Percentiles rank a stretch among this genome's conserved stretches.
These are phyloP conservation scores for Buxus sempervirens DNA, from an alignment of 164 flowering plant species.

Conservation along the genomic window DNA sequence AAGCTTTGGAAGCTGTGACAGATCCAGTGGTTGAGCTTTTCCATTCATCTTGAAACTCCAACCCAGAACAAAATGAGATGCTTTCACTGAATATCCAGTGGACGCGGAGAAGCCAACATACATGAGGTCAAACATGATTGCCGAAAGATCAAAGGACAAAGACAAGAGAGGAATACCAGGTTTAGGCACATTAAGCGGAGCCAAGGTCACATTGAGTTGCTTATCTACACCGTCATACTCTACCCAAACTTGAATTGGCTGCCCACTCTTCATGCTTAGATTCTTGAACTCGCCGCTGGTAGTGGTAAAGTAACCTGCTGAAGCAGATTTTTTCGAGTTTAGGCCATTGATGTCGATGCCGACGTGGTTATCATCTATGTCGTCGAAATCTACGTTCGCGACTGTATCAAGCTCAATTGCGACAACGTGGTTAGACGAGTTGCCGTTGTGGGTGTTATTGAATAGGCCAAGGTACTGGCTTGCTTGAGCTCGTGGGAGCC, in stretches of 20 bases:
- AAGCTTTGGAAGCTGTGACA: constrained; percentile 31
- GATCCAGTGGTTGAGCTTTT: constrained; percentile 13
- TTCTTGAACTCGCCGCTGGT: not conserved
- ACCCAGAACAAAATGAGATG: constrained; percentile 6
- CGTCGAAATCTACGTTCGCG: not conserved
- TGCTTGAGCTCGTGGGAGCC: constrained; percentile 9
- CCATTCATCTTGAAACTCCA: constrained; percentile 22
- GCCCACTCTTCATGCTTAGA: constrained; percentile 10
- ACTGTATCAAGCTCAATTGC: constrained; percentile 15
- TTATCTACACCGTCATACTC: constrained; percentile 10
- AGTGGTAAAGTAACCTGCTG: constrained; percentile 12
- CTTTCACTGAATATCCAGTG: not conserved
- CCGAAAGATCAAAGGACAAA: constrained; percentile 11
- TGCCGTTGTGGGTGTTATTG: constrained; percentile 8
- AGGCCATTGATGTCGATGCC: constrained; percentile 16
- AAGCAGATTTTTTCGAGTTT: not conserved
- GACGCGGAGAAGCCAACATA: constrained; percentile 18
- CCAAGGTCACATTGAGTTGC: constrained; percentile 18
- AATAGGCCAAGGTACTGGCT: constrained; percentile 15
- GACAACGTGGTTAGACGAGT: constrained; percentile 9
- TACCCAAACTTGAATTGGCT: constrained; percentile 17
- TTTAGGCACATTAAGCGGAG: constrained; percentile 10
- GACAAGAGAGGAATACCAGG: constrained; percentile 13
- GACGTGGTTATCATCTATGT: constrained; percentile 17
- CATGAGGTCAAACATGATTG: constrained; percentile 7